These are phyloP conservation scores for Colletotrichum sp. DNA, from an alignment of 2,329 filamentous ascomycete species.

Conservation along the genomic window DNA sequence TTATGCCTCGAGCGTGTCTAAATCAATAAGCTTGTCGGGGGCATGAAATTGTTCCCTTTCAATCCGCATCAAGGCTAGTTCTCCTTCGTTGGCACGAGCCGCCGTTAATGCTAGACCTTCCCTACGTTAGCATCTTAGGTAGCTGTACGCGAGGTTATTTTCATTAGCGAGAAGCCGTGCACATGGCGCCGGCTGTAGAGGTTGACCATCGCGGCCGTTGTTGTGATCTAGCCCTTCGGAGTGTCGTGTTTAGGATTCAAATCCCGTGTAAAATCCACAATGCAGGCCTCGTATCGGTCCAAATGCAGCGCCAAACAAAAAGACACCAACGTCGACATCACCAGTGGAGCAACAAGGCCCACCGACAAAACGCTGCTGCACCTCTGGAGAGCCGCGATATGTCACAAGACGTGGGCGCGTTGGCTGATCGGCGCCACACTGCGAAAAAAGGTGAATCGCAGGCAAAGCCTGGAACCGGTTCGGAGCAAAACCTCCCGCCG, in stretches of 20 bases:
- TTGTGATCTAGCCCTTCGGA: neutral
- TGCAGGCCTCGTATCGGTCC: neutral
- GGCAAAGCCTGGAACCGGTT: neutral
- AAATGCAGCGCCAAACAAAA: neutral
- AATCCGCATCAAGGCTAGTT: neutral
- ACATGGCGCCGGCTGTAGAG: neutral
- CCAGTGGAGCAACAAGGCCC: neutral
- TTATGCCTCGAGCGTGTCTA: neutral
- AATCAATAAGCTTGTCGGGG: rapidly evolving
- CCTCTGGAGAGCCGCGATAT: neutral
- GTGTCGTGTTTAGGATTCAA: neutral
- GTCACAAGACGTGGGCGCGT: neutral
- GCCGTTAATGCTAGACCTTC: neutral
- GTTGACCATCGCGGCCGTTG: neutral
- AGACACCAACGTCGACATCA: neutral
- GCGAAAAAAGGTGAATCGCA: neutral
- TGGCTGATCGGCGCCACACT: neutral
- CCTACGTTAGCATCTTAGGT: neutral
- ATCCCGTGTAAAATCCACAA: neutral
- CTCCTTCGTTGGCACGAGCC: neutral
- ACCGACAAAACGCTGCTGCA: neutral
- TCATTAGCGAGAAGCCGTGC: neutral
- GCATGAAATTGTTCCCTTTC: neutral
- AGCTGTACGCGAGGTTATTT: neutral
- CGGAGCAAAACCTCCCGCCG: neutral